Percentiles rank a stretch among this genome's conserved stretches.
Conservation (phyloP, 805 yeast species). For the Candida ascalaphidarum region DNA sequence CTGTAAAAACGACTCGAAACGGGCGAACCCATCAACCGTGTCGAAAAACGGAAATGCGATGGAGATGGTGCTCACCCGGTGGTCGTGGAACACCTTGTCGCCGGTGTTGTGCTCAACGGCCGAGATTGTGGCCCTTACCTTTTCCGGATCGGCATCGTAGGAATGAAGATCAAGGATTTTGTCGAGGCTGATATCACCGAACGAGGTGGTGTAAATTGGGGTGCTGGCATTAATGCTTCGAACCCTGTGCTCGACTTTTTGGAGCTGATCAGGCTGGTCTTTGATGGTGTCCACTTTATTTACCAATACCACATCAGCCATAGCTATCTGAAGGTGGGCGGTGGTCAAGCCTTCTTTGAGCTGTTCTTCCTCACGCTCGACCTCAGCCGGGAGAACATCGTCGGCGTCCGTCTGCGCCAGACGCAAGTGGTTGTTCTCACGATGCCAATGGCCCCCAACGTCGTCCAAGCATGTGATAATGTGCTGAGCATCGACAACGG, state of each 20-base stretch:
- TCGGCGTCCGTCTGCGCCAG: constrained; percentile 10
- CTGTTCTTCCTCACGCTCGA: constrained; percentile 23
- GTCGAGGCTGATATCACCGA: constrained; percentile 63
- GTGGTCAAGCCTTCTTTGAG: constrained; percentile 49
- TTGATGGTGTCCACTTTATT: constrained; percentile 64
- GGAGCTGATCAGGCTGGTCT: constrained; percentile 12
- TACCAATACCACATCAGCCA: constrained; percentile 75
- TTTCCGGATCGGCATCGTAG: constrained; percentile 38
- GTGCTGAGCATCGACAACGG: constrained; percentile 74
- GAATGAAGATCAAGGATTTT: constrained; percentile 73
- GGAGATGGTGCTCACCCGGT: constrained; percentile 26
- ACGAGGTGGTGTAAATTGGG: constrained; percentile 57
- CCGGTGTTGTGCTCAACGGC: constrained; percentile 7
- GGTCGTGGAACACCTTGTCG: constrained; percentile 25
- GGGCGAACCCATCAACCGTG: constrained; percentile 24
- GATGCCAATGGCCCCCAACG: constrained; percentile 63
- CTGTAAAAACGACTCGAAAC: constrained; percentile 60
- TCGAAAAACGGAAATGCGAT: constrained; percentile 38
- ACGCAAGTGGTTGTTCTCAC: constrained; percentile 22
- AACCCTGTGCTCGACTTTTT: constrained; percentile 30
- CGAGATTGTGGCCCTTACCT: constrained; percentile 6
- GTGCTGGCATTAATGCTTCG: constrained; percentile 57
- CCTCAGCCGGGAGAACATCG: constrained; percentile 17
- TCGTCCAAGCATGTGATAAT: constrained; percentile 62
- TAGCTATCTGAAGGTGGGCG: constrained; percentile 83